A percentile compares a stretch with the other conserved stretches of the same genome.
Evolutionary conservation across 2,329 filamentous ascomycete species (phyloP).

Genomic region (Nigrograna mackinnonii): DNA sequence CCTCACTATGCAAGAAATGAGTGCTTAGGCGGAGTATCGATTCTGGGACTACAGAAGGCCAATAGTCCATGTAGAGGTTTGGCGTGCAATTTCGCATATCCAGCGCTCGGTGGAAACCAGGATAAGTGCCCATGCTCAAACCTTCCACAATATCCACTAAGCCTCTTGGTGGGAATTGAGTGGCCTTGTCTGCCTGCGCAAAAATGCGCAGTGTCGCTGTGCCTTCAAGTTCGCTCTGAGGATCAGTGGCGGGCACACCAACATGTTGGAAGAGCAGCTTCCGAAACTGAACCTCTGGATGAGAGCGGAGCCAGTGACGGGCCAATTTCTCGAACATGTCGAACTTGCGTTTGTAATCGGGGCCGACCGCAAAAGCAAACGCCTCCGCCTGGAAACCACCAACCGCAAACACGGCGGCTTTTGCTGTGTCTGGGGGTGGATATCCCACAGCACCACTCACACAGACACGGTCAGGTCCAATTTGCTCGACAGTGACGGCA

Average conservation of each 20-base stretch:
- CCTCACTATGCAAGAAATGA: neutral
- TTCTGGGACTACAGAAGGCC: slow-evolving; percentile 7
- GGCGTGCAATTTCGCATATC: neutral
- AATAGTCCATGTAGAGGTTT: slow-evolving; percentile 3
- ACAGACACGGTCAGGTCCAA: neutral
- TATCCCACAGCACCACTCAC: neutral
- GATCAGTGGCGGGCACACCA: slow-evolving; percentile 2
- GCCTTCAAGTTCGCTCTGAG: slow-evolving; percentile 6
- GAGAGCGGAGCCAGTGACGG: neutral
- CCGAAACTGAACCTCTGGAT: too few species aligned
- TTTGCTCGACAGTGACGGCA: neutral
- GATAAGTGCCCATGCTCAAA: too few species aligned
- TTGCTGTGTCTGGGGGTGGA: slow-evolving; percentile 31
- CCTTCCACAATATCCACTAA: too few species aligned
- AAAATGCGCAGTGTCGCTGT: slow-evolving; percentile 12
- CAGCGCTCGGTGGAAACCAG: too few species aligned
- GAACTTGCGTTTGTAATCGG: slow-evolving; percentile 31
- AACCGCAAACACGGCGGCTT: slow-evolving; percentile 25
- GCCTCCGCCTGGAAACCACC: slow-evolving; percentile 35
- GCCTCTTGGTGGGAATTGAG: too few species aligned
- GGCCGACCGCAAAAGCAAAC: slow-evolving; percentile 6
- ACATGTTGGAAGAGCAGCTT: too few species aligned
- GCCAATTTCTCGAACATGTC: slow-evolving; percentile 1
- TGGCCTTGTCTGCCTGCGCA: too few species aligned
- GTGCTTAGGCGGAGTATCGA: slow-evolving; percentile 3